Percentiles rank a stretch among this genome's conserved stretches.
These are phyloP conservation scores for Persicaria tinctoria DNA, from an alignment of 148 eudicot species.

Conservation along the genomic window DNA sequence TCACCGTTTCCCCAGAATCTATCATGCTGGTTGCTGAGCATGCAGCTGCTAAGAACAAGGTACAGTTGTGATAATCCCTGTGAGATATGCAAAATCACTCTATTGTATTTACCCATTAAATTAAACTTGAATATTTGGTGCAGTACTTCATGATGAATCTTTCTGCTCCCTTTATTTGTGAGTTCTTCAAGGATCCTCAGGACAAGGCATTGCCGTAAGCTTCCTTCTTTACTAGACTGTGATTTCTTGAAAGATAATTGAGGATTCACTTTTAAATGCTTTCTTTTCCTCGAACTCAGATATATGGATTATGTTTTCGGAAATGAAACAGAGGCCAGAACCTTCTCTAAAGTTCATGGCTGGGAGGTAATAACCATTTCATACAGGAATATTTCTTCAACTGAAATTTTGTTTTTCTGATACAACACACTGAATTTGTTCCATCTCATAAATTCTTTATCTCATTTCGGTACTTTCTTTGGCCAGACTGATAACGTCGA, in stretches of 20 bases:
- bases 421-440: background rate
- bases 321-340: constrained; percentile 88
- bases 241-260: background rate
- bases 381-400: background rate
- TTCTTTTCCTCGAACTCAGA: constrained; percentile 30
- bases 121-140: background rate
- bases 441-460: background rate
- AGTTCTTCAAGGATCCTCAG: constrained; percentile 87
- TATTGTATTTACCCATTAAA: background rate
- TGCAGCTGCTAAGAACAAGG: constrained; percentile 95
- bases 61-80: constrained; percentile 13
- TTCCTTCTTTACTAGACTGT: background rate
- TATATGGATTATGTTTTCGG: constrained; percentile 84
- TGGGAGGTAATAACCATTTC: constrained; percentile 65
- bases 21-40: constrained; percentile 92
- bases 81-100: background rate
- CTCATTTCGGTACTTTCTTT: constrained; percentile 11
- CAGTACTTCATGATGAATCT: constrained; percentile 49
- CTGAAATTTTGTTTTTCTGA: background rate
- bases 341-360: constrained; percentile 86
- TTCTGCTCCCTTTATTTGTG: constrained; percentile 95
- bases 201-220: constrained; percentile 79
- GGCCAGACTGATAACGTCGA: constrained; percentile 86
- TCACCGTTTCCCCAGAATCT: constrained; percentile 92
- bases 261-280: background rate